Conservation (phyloP, 371 early-diverging fungal species). For the Blastocladiella emersonii region DNA sequence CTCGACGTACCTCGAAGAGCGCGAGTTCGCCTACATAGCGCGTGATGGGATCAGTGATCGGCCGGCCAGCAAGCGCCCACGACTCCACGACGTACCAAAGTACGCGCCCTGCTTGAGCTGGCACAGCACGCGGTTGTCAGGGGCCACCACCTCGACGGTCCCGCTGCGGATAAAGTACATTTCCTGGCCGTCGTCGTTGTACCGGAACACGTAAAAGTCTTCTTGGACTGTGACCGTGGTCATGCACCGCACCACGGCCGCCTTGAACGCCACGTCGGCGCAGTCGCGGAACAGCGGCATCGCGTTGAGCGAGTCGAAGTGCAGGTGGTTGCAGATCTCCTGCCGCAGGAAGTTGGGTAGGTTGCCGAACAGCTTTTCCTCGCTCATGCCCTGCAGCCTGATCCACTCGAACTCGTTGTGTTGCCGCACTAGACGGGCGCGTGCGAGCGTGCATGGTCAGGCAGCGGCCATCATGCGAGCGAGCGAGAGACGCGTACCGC, state of each 20-base stretch:
- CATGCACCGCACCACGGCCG: neutral
- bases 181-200: neutral
- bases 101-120: neutral
- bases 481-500: neutral
- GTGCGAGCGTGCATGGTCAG: too few species aligned
- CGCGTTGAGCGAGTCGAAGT: neutral
- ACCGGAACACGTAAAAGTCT: neutral
- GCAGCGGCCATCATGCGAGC: too few species aligned
- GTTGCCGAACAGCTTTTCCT: neutral
- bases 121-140: neutral
- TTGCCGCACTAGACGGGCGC: neutral
- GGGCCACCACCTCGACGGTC: neutral
- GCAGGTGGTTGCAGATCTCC: neutral
- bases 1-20: too few species aligned
- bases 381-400: neutral
- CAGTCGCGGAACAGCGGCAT: conserved; percentile 1
- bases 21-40: too few species aligned
- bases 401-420: conserved; percentile 6
- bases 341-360: neutral
- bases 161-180: neutral
- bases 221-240: neutral
- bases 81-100: neutral
- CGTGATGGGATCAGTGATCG: too few species aligned
- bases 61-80: too few species aligned
- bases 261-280: neutral